Percentiles rank a stretch among this genome's conserved stretches.
phyloP scores from a whole-genome alignment of 1,284 basidiomycete species.

The Ustilago hordei region DNA sequence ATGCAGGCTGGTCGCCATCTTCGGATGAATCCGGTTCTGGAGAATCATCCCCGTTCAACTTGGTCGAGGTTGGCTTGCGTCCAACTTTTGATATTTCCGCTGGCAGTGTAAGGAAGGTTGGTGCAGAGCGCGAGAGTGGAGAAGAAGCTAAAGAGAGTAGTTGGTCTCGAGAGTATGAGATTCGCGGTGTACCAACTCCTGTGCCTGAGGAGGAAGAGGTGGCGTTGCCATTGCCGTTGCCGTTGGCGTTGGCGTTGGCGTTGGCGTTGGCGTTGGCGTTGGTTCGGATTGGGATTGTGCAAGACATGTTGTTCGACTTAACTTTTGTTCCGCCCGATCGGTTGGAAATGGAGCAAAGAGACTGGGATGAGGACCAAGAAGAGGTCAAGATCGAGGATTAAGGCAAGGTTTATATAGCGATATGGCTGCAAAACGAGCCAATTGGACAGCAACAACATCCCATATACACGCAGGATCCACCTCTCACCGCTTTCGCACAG shows the following conservation, averaged over 20 bases:
- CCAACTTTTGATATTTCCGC: neutral
- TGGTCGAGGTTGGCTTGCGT: neutral
- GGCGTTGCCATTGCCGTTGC: neutral
- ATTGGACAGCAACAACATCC: too few species aligned
- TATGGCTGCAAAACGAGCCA: too few species aligned
- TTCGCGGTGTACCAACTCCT: conserved; percentile 46
- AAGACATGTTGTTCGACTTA: conserved; percentile 12
- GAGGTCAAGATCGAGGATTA: too few species aligned
- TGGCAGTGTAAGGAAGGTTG: conserved; percentile 13
- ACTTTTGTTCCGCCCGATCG: too few species aligned
- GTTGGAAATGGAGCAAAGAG: too few species aligned
- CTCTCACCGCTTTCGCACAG: too few species aligned
- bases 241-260: too few species aligned
- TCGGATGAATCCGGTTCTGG: neutral
- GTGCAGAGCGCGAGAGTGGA: conserved; percentile 46
- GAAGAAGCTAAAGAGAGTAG: conserved; percentile 49
- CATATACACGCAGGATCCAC: too few species aligned
- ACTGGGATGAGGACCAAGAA: too few species aligned
- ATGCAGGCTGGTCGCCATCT: conserved; percentile 8
- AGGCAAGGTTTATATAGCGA: too few species aligned
- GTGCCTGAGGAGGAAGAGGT: neutral
- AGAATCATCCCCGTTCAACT: neutral
- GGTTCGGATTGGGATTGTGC: conserved; percentile 22
- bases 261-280: too few species aligned
- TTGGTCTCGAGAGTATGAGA: conserved; percentile 58